Evolutionary conservation across 2,329 filamentous ascomycete species (phyloP).

Genomic region (Botrytis fragariae): DNA sequence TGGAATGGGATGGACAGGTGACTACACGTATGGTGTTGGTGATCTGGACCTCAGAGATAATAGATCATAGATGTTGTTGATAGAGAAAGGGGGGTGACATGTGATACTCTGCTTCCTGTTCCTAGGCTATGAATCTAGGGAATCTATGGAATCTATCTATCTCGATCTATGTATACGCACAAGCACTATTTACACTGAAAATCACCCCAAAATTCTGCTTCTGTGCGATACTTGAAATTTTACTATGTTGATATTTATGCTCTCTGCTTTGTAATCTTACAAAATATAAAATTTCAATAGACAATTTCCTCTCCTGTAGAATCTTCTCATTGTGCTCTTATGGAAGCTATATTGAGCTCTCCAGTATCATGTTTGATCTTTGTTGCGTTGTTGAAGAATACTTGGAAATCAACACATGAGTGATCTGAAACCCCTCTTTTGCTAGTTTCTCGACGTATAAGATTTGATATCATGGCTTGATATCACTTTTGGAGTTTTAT

Average conservation of each 20-base stretch:
- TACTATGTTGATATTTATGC: not conserved
- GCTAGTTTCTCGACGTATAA: not conserved
- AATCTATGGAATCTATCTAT: not conserved
- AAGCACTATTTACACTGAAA: not conserved
- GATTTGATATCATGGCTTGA: not conserved
- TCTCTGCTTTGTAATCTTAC: not conserved
- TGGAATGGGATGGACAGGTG: not conserved
- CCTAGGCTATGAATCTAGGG: not conserved
- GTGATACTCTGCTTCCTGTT: not conserved
- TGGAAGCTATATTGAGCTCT: not conserved
- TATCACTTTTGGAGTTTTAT: not conserved
- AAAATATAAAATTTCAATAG: rapidly evolving
- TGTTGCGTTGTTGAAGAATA: not conserved
- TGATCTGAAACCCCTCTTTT: not conserved
- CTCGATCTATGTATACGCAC: not conserved
- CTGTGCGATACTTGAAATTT: not conserved
- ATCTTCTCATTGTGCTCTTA: not conserved
- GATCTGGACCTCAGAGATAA: rapidly evolving
- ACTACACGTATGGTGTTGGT: rapidly evolving
- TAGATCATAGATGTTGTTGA: rapidly evolving
- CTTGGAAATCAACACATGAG: not conserved
- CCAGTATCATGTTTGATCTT: not conserved
- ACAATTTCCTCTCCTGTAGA: rapidly evolving
- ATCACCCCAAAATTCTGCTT: not conserved
- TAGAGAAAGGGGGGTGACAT: too few species aligned